Evolutionary conservation across 2,329 filamentous ascomycete genomes (phyloP).

Genomic region (Cephalotrichum gorgonifer): DNA sequence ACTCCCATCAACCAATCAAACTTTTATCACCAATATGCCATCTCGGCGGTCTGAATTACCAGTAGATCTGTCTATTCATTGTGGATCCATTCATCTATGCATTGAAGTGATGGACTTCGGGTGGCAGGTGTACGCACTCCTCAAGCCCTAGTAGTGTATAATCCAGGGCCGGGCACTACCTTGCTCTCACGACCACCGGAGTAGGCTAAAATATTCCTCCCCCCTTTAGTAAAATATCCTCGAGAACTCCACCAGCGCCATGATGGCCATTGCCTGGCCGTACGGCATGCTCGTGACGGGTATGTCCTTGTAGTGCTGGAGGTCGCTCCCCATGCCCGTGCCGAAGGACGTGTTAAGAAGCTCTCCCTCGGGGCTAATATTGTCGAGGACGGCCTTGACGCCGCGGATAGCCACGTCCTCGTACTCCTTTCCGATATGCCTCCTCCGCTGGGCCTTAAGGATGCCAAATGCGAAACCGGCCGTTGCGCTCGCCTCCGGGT

Average conservation of each 20-base stretch:
- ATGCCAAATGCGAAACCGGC: slow-evolving; percentile 76
- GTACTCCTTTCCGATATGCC: slow-evolving; percentile 56
- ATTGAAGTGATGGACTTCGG: too few species aligned
- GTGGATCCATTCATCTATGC: too few species aligned
- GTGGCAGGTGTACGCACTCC: too few species aligned
- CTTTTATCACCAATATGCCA: too few species aligned
- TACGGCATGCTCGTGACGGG: slow-evolving; percentile 73
- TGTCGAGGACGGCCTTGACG: slow-evolving; percentile 54
- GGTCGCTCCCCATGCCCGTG: slow-evolving; percentile 61
- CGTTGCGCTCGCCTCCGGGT: slow-evolving; percentile 66
- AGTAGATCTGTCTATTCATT: too few species aligned
- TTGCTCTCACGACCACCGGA: too few species aligned
- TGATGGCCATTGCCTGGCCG: slow-evolving; percentile 76
- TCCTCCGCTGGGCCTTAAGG: slow-evolving; percentile 60
- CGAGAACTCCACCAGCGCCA: slow-evolving; percentile 66
- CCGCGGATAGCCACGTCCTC: slow-evolving; percentile 53
- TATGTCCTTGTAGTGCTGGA: slow-evolving; percentile 72
- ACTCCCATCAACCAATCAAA: too few species aligned
- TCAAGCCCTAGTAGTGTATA: too few species aligned
- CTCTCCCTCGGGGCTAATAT: slow-evolving; percentile 58
- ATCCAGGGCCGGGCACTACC: too few species aligned
- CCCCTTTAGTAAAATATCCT: slow-evolving; percentile 26
- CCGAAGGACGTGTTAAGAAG: slow-evolving; percentile 67
- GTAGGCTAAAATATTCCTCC: not conserved
- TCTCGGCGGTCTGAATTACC: too few species aligned